Conservation (phyloP, 1,284 basidiomycete species). For the Porodaedalea pini region DNA sequence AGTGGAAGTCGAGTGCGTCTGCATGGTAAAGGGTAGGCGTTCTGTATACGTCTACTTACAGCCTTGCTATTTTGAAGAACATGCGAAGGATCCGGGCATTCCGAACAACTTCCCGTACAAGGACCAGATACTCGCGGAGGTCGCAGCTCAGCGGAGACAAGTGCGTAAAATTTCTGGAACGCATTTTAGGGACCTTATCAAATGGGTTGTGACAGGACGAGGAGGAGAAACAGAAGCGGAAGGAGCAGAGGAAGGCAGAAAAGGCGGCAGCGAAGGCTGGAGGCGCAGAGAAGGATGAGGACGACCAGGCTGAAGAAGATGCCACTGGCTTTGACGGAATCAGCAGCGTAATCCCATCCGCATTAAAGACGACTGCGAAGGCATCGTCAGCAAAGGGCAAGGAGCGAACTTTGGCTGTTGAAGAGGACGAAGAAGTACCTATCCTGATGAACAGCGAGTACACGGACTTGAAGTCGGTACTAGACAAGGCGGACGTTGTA, state of each 20-base stretch:
- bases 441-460: slow-evolving; percentile 67
- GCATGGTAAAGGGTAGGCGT: background rate
- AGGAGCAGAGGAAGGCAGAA: slow-evolving; percentile 6
- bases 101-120: slow-evolving; percentile 98
- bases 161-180: slow-evolving; percentile 40
- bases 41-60: slow-evolving; percentile 1
- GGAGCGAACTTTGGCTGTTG: slow-evolving; percentile 27
- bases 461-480: slow-evolving; percentile 63
- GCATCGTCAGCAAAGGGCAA: slow-evolving; percentile 30
- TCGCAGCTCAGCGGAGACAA: slow-evolving; percentile 72
- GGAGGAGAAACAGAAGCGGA: slow-evolving; percentile 4
- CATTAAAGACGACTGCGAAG: background rate
- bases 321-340: slow-evolving; percentile 36
- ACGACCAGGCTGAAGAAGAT: slow-evolving; percentile 57
- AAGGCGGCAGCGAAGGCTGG: background rate
- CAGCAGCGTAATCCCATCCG: slow-evolving; percentile 4
- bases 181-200: background rate
- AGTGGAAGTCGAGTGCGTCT: slow-evolving; percentile 88
- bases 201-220: slow-evolving; percentile 7
- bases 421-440: slow-evolving; percentile 48
- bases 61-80: slow-evolving; percentile 42
- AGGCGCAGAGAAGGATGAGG: background rate
- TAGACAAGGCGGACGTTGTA: slow-evolving; percentile 83
- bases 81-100: slow-evolving; percentile 89
- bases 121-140: slow-evolving; percentile 92